Percentiles rank a stretch among this genome's conserved stretches.
These are phyloP conservation scores for Theobroma cacao DNA, from an alignment of 345 rosid genomes.

Conservation along the genomic window DNA sequence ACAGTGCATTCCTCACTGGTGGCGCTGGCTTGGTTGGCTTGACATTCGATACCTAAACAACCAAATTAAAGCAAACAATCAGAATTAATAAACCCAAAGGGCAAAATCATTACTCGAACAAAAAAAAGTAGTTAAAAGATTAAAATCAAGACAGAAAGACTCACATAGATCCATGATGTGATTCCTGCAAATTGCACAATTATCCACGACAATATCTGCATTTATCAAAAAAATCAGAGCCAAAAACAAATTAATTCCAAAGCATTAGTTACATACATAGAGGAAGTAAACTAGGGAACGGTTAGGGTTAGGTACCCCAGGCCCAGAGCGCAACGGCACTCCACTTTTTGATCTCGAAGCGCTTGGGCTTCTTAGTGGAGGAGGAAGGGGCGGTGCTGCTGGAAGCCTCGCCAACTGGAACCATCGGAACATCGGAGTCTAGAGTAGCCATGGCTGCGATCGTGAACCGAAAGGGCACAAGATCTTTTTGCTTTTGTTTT, in stretches of 20 bases:
- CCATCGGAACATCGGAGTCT: conserved; percentile 82
- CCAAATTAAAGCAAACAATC: conserved; percentile 9
- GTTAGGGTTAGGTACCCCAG: conserved; percentile 56
- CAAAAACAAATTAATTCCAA: not conserved
- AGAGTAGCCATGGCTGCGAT: conserved; percentile 53
- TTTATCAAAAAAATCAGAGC: conserved; percentile 3
- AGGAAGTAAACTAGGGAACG: conserved; percentile 10
- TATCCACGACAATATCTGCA: conserved; percentile 91
- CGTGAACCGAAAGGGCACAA: not conserved
- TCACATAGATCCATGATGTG: conserved; percentile 97
- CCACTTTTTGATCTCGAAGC: conserved; percentile 95
- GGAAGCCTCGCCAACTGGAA: conserved; percentile 71
- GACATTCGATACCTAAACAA: conserved; percentile 85
- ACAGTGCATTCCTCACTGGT: conserved; percentile 97
- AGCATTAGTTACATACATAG: not conserved
- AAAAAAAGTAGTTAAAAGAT: not conserved
- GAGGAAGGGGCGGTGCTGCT: conserved; percentile 50
- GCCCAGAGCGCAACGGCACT: conserved; percentile 95
- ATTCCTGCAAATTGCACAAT: conserved; percentile 96
- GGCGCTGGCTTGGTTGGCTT: conserved; percentile 91
- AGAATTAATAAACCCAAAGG: not conserved
- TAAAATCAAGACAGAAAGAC: conserved; percentile 17
- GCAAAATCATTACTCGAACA: not conserved
- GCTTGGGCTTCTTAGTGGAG: conserved; percentile 70
- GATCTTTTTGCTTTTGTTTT: not conserved